These are phyloP conservation scores for Acer saccharum DNA, from an alignment of 345 rosid species.

Conservation along the genomic window DNA sequence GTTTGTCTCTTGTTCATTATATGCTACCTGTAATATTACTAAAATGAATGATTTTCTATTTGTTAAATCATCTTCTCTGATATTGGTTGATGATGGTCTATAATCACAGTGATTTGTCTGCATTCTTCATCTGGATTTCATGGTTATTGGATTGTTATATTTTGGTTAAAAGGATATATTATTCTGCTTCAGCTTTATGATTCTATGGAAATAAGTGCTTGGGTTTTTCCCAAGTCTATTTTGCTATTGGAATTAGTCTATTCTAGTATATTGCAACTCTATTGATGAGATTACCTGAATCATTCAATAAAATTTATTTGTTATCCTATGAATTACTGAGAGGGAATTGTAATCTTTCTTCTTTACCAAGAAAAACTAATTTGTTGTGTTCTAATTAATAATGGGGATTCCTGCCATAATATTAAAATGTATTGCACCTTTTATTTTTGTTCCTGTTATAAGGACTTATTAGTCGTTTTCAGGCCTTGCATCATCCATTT, in stretches of 20 bases:
- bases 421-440: background rate
- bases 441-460: background rate
- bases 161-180: constrained; percentile 1
- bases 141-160: background rate
- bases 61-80: background rate
- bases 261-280: background rate
- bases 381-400: background rate
- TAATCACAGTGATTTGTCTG: background rate
- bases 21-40: background rate
- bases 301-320: too few species aligned
- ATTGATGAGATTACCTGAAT: too few species aligned
- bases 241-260: background rate
- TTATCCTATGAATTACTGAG: background rate
- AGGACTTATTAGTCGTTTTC: constrained; percentile 24
- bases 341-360: background rate
- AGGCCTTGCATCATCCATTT: constrained; percentile 98
- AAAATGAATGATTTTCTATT: background rate
- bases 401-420: background rate
- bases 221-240: background rate
- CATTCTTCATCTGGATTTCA: background rate
- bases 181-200: background rate
- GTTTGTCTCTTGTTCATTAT: constrained; percentile 40
- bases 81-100: background rate
- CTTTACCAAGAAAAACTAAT: background rate
- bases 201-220: background rate